These are phyloP conservation scores for Pythium angustatum DNA, from an alignment of 352 stramenopile species.

Conservation along the genomic window DNA sequence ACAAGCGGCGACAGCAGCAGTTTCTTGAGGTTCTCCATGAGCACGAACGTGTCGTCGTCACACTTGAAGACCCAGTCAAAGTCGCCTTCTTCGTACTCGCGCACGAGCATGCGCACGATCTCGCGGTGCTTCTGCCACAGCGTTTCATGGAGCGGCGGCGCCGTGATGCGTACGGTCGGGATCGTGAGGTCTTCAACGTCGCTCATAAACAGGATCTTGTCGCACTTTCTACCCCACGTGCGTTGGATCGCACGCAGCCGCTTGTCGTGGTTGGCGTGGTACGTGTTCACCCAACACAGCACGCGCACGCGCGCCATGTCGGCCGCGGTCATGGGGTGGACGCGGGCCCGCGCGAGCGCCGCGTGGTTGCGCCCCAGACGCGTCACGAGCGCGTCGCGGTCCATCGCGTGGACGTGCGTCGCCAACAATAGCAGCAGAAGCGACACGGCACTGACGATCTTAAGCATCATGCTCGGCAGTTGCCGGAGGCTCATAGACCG, in stretches of 20 bases:
- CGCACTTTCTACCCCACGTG: slow-evolving; percentile 80
- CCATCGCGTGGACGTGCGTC: neutral
- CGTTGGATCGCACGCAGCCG: slow-evolving; percentile 65
- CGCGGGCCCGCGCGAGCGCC: slow-evolving; percentile 71
- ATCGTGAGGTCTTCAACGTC: slow-evolving; percentile 63
- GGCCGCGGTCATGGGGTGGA: slow-evolving; percentile 44
- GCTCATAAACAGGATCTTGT: slow-evolving; percentile 90
- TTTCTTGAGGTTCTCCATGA: slow-evolving; percentile 85
- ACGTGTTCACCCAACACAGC: slow-evolving; percentile 88
- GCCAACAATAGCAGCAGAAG: neutral
- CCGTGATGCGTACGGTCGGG: slow-evolving; percentile 63
- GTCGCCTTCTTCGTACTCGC: slow-evolving; percentile 57
- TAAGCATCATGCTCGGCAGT: no score
- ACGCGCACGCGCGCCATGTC: slow-evolving; percentile 53
- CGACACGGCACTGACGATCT: neutral
- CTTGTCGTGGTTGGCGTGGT: slow-evolving; percentile 69
- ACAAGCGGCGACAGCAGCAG: slow-evolving; percentile 63
- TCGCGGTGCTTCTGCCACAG: slow-evolving; percentile 87
- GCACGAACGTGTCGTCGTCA: slow-evolving; percentile 85
- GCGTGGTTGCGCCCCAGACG: slow-evolving; percentile 61
- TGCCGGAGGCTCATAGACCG: no score
- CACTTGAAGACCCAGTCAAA: slow-evolving; percentile 90
- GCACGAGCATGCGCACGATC: slow-evolving; percentile 69
- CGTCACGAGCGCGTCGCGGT: slow-evolving; percentile 33
- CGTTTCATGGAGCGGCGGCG: slow-evolving; percentile 68